These are phyloP conservation scores for Globisporangium nodosum DNA, from an alignment of 352 stramenopile genomes.

Conservation along the genomic window DNA sequence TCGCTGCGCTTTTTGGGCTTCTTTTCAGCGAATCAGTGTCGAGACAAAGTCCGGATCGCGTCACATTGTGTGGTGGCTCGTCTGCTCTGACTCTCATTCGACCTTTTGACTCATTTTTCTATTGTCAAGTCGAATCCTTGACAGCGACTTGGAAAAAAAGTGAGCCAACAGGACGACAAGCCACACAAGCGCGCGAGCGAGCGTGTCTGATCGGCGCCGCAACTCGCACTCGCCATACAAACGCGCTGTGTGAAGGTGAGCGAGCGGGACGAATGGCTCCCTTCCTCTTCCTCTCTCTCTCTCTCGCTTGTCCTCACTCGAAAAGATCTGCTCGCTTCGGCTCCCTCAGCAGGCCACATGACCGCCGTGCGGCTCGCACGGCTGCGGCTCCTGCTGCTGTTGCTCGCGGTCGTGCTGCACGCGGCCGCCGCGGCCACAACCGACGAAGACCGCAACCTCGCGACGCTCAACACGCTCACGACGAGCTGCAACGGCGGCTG, in stretches of 20 bases:
- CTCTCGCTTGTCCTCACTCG: neutral
- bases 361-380: neutral
- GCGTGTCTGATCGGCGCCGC: neutral
- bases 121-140: neutral
- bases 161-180: neutral
- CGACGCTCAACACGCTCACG: conserved; percentile 60
- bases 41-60: no score
- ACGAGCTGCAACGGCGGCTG: conserved; percentile 74
- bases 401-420: conserved; percentile 8
- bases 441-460: conserved; percentile 8
- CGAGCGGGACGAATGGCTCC: no score
- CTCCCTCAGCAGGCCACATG: no score
- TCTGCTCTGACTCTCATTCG: conserved; percentile 1
- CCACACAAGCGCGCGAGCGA: neutral
- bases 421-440: neutral
- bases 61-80: neutral
- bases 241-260: neutral
- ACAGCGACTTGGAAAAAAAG: neutral
- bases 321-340: no score
- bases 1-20: no score
- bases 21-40: conserved; percentile 4
- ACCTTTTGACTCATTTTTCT: neutral
- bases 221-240: neutral
- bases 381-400: neutral
- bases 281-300: neutral